Base-by-base conservation (phyloP, 2,329 filamentous ascomycete species). In the Stagonosporopsis chrysanthemi region DNA sequence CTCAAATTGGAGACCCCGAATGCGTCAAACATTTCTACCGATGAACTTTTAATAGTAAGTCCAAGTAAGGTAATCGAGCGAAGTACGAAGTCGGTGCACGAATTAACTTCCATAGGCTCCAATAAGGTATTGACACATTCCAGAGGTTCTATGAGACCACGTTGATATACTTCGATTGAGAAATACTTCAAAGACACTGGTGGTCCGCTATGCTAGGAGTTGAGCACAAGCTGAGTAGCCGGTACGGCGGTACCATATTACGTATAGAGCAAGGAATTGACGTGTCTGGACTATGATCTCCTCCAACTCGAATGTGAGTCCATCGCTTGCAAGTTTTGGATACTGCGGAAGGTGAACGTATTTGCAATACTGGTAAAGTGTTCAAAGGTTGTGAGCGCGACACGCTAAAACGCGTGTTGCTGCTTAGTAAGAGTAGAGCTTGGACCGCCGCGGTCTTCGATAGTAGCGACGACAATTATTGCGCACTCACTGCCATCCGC, bases 361-460 rank as follows among this genome's bases (percentile, higher is more conserved):
- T 6, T 6, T 46, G 28, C 22, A 41, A 3, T 24, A 8, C 15
- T 44, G 28, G 9, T 33, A 17, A 26, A 12, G 24, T 14, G 22
- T 15, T 26, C 9, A 19, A 26, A 19, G n/a, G 8, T n/a, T 17
- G 12, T 19, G 11, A 24, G 33, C 43, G 43, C 29, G 36, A 47
- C 41, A 26, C 43, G 51, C 54, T 52, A 52, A 33, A 45, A 52
- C 54, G 54, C 54, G 54, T 52, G 19, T 26, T 44, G 38, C 39
- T 3, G 43, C 43, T 46, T 46, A 46, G 43, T 46, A 31, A 44
- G n/a, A 19, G 17, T 23, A 12, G 29, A 19, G 43, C 28, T 46
- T 31, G 14, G 29, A 35, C 28, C 41, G n/a, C 28, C 41, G 26
- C 28, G 28, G 15, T n/a, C 24, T 29, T 23, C 23, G 22, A 42